Evolutionary conservation across 1,284 basidiomycete genomes (phyloP).

Genomic region (Peniophora sp.): DNA sequence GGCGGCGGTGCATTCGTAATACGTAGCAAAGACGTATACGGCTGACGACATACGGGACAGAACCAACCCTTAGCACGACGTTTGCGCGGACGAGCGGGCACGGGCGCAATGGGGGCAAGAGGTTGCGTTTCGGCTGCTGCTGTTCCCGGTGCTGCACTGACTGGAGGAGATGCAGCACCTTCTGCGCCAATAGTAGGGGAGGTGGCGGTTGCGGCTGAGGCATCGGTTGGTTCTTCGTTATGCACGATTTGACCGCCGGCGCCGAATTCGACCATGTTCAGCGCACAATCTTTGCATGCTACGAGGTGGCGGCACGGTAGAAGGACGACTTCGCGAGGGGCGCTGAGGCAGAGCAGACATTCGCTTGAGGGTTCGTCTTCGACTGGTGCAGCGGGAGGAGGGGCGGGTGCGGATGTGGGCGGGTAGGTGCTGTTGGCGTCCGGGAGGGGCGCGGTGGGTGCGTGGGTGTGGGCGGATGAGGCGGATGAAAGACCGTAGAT

Average conservation of each 20-base stretch:
- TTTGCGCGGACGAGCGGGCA: constrained; percentile 65
- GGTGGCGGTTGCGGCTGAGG: constrained; percentile 8
- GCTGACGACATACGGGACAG: constrained; percentile 89
- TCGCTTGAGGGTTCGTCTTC: constrained; percentile 79
- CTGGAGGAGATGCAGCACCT: not conserved
- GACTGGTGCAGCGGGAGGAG: constrained; percentile 17
- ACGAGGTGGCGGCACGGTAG: constrained; percentile 87
- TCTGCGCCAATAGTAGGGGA: not conserved
- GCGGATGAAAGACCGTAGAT: constrained; percentile 81
- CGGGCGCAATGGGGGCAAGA: constrained; percentile 21
- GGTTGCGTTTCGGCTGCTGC: constrained; percentile 9
- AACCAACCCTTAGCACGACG: constrained; percentile 92
- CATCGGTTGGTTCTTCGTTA: constrained; percentile 31
- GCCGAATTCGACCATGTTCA: constrained; percentile 93
- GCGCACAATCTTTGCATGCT: constrained; percentile 84
- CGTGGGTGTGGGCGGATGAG: constrained; percentile 29
- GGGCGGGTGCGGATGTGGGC: constrained; percentile 25
- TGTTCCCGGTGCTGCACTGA: constrained; percentile 7
- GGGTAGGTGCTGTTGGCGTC: constrained; percentile 31
- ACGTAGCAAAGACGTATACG: constrained; percentile 80
- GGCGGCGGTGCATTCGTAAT: constrained; percentile 70
- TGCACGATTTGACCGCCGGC: constrained; percentile 79
- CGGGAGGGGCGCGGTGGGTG: constrained; percentile 32
- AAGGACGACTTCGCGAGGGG: constrained; percentile 82
- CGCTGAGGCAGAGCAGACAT: constrained; percentile 81